phyloP scores from a whole-genome alignment of 768 basidiomycete species.

The Macrolepiota fuliginosa region DNA sequence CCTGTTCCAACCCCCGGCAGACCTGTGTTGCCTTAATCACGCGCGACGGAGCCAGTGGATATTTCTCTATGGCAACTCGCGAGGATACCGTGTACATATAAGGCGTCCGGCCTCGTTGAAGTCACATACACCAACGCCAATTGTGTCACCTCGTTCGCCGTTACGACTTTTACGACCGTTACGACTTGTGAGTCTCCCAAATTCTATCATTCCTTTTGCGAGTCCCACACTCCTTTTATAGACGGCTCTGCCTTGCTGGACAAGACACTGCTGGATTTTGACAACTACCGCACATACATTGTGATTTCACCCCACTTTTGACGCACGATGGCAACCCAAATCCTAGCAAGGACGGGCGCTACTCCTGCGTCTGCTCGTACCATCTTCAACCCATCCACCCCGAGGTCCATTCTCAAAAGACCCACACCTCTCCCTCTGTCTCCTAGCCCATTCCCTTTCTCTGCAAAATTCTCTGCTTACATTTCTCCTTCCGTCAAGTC shows the following conservation, averaged over 20 bases:
- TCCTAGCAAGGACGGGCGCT: slow-evolving; percentile 32
- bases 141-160: slow-evolving; percentile 24
- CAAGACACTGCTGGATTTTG: slow-evolving; percentile 41
- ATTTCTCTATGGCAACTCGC: not conserved
- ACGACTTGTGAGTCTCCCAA: slow-evolving; percentile 13
- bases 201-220: not conserved
- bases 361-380: slow-evolving; percentile 28
- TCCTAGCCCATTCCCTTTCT: slow-evolving; percentile 27
- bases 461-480: slow-evolving; percentile 30
- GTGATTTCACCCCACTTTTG: slow-evolving; percentile 15
- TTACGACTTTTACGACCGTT: slow-evolving; percentile 21
- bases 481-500: slow-evolving; percentile 32
- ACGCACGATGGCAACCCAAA: slow-evolving; percentile 33
- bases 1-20: not conserved
- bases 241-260: slow-evolving; percentile 42
- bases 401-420: slow-evolving; percentile 40
- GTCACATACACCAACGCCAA: slow-evolving; percentile 16
- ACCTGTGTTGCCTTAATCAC: not conserved
- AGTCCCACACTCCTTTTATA: not conserved
- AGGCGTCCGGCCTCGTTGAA: not conserved
- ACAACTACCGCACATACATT: slow-evolving; percentile 16
- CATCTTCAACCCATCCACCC: slow-evolving; percentile 23
- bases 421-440: slow-evolving; percentile 36
- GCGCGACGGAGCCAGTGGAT: not conserved
- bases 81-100: not conserved